Percentiles rank a stretch among this genome's conserved stretches.
phyloP scores from a whole-genome alignment of 441 rosid species.

The Pelargonium citronellum region DNA sequence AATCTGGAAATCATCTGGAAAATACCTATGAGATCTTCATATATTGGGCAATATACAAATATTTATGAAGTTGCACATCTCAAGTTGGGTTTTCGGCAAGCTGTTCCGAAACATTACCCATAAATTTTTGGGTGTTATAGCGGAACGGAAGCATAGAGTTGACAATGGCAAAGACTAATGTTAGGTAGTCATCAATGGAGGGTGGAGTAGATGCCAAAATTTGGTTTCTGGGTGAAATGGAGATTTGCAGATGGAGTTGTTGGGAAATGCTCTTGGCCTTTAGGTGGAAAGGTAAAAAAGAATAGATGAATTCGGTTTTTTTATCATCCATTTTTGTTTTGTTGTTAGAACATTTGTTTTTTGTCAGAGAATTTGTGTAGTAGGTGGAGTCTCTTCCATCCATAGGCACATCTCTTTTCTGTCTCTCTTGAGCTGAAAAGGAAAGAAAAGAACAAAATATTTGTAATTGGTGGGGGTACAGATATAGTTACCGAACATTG shows the following conservation, averaged over 20 bases:
- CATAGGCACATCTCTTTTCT: too few relatives aligned
- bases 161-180: neutral
- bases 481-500: too few relatives aligned
- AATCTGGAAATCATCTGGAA: constrained; percentile 96
- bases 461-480: too few relatives aligned
- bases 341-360: neutral
- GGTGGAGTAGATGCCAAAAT: constrained; percentile 28
- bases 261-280: neutral
- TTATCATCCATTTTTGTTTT: neutral
- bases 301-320: neutral
- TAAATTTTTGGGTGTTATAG: too few relatives aligned
- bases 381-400: too few relatives aligned
- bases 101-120: too few relatives aligned
- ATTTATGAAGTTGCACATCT: too few relatives aligned
- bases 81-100: too few relatives aligned
- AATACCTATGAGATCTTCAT: constrained; percentile 46
- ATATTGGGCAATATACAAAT: neutral
- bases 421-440: too few relatives aligned
- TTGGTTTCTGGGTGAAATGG: constrained; percentile 22
- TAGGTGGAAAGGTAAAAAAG: neutral
- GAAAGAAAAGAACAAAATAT: too few relatives aligned
- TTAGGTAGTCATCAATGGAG: constrained; percentile 26
- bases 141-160: too few relatives aligned
- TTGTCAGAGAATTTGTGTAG: too few relatives aligned
- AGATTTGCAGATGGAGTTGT: constrained; percentile 12